Base-by-base conservation (phyloP, 1,284 basidiomycete genomes). In the Cryptococcus wingfieldii region DNA sequence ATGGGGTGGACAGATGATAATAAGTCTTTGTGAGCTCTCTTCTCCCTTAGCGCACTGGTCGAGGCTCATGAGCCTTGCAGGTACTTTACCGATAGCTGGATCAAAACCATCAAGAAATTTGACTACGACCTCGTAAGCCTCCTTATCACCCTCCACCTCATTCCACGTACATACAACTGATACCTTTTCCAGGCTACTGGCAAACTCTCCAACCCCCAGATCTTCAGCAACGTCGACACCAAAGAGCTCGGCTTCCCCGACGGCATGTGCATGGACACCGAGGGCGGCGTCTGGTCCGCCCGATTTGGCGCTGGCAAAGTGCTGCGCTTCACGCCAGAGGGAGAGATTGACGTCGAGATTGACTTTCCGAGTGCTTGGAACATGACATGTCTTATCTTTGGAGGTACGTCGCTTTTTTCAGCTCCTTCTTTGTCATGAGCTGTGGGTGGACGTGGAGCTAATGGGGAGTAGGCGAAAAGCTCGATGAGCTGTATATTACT, bases 401-500 rank as follows among this genome's bases (percentile, higher is more conserved):
- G 68, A 38, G 68, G 68, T 60, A 45, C 58, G 52, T 42, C 59
- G 56, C 59, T 34, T 8, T 10, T 34, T 34, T 34, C 31, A 23
- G 23, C 23, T 23, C 31, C 31, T 34, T 34, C 31, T 23, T 23
- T 4, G 56, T 51, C 14, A 54, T 59, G 55, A 45, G 50, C 51
- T 49, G 28, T 62, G 25, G 60, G 63, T 34, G 61, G 58, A 39
- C 58, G 55, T 51, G 41, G 41, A 47, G 43, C 28, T 31, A 19
- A 19, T 37, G n/a, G 16, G 19, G 10, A 14, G 16, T 38, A 66
- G 65, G 65, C 10, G 47, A 54, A 2, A 53, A 65, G 27, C 54
- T 67, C 41, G 58, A 63, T 12, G 64, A 65, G 19, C 61, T 69
- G 1, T 69, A 58, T 52, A 62, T 68, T 16, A 67, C 66, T 4